Evolutionary conservation across 805 yeast genomes (phyloP).

Genomic region (Sungouiozyma intestinalis): DNA sequence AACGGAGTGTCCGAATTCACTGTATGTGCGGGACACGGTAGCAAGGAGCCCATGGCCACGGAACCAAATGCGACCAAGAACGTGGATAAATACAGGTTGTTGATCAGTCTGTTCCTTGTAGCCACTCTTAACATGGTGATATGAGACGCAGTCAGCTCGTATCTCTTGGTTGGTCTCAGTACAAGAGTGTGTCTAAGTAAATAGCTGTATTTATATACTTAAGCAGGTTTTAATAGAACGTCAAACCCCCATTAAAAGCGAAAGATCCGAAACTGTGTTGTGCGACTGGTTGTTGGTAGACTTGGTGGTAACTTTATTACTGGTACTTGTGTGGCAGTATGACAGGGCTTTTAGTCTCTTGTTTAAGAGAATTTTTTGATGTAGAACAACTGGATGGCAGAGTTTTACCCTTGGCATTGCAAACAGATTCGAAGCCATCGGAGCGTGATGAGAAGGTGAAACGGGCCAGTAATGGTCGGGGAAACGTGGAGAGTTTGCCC

Average conservation of each 20-base stretch:
- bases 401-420: no score
- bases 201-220: no score
- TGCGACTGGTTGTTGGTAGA: not conserved
- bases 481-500: not conserved
- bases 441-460: slow-evolving; percentile 2
- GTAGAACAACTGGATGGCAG: slow-evolving; percentile 22
- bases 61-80: slow-evolving; percentile 48
- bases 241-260: not conserved
- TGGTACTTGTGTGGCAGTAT: no score
- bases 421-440: slow-evolving; percentile 6
- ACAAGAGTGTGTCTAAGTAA: no score
- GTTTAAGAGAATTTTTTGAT: slow-evolving; percentile 14
- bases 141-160: no score
- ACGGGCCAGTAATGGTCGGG: slow-evolving; percentile 2
- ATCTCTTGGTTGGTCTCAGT: no score
- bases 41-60: slow-evolving; percentile 33
- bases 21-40: slow-evolving; percentile 37
- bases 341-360: slow-evolving; percentile 2
- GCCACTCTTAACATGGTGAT: slow-evolving; percentile 41
- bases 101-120: slow-evolving; percentile 42
- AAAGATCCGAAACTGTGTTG: not conserved
- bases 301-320: no score
- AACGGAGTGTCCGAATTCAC: slow-evolving; percentile 34
- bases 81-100: slow-evolving; percentile 46
- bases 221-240: no score